These are phyloP conservation scores for Aspergillus bombycis DNA, from an alignment of 2,329 filamentous ascomycete species.

Conservation along the genomic window DNA sequence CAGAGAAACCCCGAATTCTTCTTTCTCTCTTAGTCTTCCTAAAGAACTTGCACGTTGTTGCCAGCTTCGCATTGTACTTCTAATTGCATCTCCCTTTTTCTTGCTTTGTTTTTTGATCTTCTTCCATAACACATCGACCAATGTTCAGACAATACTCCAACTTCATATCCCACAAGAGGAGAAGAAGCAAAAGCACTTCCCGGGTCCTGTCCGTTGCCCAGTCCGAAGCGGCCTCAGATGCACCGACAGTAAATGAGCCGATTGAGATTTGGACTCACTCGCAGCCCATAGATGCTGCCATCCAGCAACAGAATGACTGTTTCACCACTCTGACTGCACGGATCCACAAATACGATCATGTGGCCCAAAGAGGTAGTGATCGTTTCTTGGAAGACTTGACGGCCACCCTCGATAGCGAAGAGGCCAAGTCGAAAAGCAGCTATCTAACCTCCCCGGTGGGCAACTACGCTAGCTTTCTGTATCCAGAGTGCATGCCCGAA, in stretches of 20 bases:
- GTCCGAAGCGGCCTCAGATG: constrained; percentile 12
- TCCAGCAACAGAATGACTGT: constrained; percentile 10
- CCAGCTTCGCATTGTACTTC: not conserved
- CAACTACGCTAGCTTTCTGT: constrained; percentile 19
- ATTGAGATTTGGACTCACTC: constrained; percentile 17
- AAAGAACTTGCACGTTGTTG: not conserved
- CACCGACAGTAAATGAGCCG: constrained; percentile 8
- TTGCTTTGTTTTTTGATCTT: not conserved
- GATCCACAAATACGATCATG: constrained; percentile 19
- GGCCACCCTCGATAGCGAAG: constrained; percentile 6
- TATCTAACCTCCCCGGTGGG: constrained; percentile 16
- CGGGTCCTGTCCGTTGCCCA: constrained; percentile 13
- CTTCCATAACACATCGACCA: not conserved
- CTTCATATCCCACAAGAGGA: constrained; percentile 18
- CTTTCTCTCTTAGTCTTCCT: not conserved
- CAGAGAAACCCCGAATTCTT: not conserved
- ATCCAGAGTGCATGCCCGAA: constrained; percentile 17
- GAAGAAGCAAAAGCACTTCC: constrained; percentile 15
- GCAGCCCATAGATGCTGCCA: constrained; percentile 8
- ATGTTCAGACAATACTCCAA: constrained; percentile 19
- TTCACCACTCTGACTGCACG: constrained; percentile 15
- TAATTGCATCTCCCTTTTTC: not conserved
- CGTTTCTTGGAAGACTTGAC: constrained; percentile 18
- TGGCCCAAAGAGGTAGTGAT: constrained; percentile 17
- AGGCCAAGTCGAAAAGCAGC: constrained; percentile 11